A percentile compares a stretch with the other conserved stretches of the same genome.
phyloP scores from a whole-genome alignment of 495 filamentous ascomycete genomes.

The Penicillium antarcticum region DNA sequence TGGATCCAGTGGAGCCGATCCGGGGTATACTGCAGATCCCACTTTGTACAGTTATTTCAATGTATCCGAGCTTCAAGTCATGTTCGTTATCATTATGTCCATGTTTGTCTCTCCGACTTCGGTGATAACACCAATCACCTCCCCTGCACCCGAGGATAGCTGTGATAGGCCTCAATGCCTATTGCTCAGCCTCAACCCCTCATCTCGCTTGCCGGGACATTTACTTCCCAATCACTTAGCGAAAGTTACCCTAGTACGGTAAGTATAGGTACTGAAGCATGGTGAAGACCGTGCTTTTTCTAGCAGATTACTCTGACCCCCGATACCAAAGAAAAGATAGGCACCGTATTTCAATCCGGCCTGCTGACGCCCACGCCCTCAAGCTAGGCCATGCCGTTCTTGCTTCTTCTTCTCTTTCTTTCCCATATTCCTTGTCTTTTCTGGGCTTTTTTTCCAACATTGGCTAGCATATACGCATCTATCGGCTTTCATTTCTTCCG shows the following conservation, averaged over 20 bases:
- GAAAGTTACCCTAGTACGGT: too few relatives aligned
- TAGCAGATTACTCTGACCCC: background rate
- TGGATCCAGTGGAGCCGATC: too few relatives aligned
- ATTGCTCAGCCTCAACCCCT: background rate
- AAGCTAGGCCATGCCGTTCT: background rate
- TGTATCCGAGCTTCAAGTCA: too few relatives aligned
- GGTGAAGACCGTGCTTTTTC: background rate
- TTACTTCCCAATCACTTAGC: background rate
- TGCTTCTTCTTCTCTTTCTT: background rate
- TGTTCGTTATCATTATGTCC: too few relatives aligned
- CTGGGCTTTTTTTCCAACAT: background rate
- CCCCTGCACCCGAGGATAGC: too few relatives aligned
- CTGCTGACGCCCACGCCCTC: background rate
- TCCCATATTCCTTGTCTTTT: background rate
- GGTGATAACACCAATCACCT: too few relatives aligned
- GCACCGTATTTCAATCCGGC: background rate
- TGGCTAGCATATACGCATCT: background rate
- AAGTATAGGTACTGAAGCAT: background rate
- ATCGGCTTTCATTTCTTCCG: background rate
- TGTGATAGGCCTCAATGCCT: too few relatives aligned
- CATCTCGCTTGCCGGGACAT: slow-evolving; percentile 3
- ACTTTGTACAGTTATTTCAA: too few relatives aligned
- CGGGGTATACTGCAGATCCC: too few relatives aligned
- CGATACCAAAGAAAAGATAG: too few relatives aligned
- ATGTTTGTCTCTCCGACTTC: too few relatives aligned